Conservation (phyloP, 768 basidiomycete species). For the Hydnomerulius pinastri region DNA sequence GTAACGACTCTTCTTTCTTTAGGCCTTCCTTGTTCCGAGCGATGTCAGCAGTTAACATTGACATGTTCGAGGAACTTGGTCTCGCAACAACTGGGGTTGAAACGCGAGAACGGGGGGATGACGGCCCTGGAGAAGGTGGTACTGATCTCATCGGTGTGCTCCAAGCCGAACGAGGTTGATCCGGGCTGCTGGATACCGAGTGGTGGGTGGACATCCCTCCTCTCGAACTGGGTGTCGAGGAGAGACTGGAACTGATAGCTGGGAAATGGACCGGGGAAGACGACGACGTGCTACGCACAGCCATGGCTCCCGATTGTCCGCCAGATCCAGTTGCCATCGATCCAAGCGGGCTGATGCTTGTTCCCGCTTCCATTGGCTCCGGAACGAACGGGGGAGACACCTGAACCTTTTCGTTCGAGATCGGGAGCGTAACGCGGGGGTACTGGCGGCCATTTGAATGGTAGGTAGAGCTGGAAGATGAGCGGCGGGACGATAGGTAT, state of each 20-base stretch:
- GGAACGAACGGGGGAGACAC: conserved; percentile 50
- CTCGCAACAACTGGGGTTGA: conserved; percentile 9
- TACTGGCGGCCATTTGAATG: conserved; percentile 28
- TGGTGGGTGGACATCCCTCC: conserved; percentile 14
- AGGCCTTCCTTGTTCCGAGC: conserved; percentile 2
- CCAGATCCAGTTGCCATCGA: conserved; percentile 8
- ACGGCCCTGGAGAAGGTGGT: conserved; percentile 11
- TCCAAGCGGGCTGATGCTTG: conserved; percentile 30
- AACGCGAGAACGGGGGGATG: conserved; percentile 18
- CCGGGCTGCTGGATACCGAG: conserved; percentile 14
- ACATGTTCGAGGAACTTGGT: conserved; percentile 10
- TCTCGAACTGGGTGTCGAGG: conserved; percentile 24
- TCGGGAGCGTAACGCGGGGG: conserved; percentile 25
- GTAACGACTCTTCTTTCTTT: not conserved
- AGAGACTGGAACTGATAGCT: conserved; percentile 32
- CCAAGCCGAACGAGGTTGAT: conserved; percentile 38
- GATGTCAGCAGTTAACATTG: conserved; percentile 16
- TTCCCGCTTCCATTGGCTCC: conserved; percentile 60
- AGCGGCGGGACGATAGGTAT: conserved; percentile 9
- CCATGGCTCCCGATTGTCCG: conserved; percentile 10
- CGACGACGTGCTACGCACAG: conserved; percentile 12
- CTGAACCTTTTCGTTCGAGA: conserved; percentile 55
- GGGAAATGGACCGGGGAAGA: conserved; percentile 36
- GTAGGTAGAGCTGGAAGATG: conserved; percentile 23
- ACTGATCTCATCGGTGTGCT: conserved; percentile 35